A percentile compares a stretch with the other conserved stretches of the same genome.
phyloP scores from a whole-genome alignment of 257 asterid genomes.

The Lavandula angustifolia region DNA sequence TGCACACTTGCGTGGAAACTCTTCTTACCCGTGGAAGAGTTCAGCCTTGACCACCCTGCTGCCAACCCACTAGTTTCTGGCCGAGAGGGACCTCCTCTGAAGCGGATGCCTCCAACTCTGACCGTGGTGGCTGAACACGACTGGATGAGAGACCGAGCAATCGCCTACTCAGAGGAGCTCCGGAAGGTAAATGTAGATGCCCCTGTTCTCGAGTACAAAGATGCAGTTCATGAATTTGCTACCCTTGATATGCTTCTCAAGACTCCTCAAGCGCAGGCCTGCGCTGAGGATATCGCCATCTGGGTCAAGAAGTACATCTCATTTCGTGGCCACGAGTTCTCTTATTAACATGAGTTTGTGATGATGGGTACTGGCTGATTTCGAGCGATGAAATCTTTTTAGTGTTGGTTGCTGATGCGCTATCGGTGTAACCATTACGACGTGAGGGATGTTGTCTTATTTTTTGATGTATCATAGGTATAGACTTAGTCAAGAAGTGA shows the following conservation, averaged over 20 bases:
- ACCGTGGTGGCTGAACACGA: constrained; percentile 89
- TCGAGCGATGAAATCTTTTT: constrained; percentile 1
- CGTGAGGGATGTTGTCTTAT: background rate
- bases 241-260: constrained; percentile 83
- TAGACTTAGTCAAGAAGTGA: constrained; percentile 21
- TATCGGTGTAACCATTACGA: background rate
- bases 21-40: constrained; percentile 69
- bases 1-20: constrained; percentile 82
- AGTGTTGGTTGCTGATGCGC: constrained; percentile 11
- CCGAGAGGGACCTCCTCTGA: constrained; percentile 65
- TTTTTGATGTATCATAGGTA: constrained; percentile 25
- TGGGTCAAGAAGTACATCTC: constrained; percentile 94
- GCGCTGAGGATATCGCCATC: constrained; percentile 87
- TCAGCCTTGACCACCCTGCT: constrained; percentile 78
- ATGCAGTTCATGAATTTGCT: constrained; percentile 92
- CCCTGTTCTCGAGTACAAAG: constrained; percentile 86
- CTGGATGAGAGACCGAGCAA: constrained; percentile 93
- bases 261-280: constrained; percentile 89
- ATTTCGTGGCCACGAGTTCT: constrained; percentile 87
- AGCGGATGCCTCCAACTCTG: constrained; percentile 85
- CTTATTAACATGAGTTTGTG: constrained; percentile 44
- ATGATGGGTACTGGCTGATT: constrained; percentile 18
- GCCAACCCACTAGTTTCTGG: constrained; percentile 72
- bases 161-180: constrained; percentile 88
- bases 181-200: constrained; percentile 87